phyloP scores from a whole-genome alignment of 495 filamentous ascomycete genomes.

The Hamigera avellanea region DNA sequence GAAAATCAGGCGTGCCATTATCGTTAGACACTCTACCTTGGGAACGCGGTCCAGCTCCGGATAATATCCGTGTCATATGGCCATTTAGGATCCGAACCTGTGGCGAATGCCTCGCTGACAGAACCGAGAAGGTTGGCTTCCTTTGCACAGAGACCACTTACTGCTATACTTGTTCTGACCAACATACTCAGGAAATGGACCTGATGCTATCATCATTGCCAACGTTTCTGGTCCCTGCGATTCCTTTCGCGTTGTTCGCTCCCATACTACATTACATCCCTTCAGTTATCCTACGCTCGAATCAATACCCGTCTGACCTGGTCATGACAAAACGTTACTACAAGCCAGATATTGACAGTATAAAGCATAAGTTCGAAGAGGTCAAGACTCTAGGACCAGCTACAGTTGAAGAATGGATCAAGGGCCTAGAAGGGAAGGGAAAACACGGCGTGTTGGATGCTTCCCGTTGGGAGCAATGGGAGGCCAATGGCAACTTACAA shows the following conservation, averaged over 20 bases:
- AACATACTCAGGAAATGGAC: constrained; percentile 44
- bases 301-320: constrained; percentile 28
- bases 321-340: constrained; percentile 51
- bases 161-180: not conserved
- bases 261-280: constrained; percentile 42
- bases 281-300: constrained; percentile 35
- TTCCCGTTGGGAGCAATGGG: constrained; percentile 62
- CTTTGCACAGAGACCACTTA: not conserved
- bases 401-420: constrained; percentile 60
- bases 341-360: constrained; percentile 40
- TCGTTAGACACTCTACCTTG: constrained; percentile 21
- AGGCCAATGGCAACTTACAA: constrained; percentile 31
- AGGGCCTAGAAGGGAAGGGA: constrained; percentile 53
- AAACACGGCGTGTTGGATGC: constrained; percentile 41
- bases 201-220: constrained; percentile 49
- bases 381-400: constrained; percentile 48
- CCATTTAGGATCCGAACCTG: constrained; percentile 53
- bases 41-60: constrained; percentile 38
- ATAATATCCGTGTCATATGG: constrained; percentile 48
- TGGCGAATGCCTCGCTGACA: constrained; percentile 44
- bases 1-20: constrained; percentile 2
- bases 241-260: constrained; percentile 55
- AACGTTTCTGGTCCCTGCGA: constrained; percentile 43
- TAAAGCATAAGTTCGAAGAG: constrained; percentile 43
- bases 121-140: constrained; percentile 45